Evolutionary conservation across 805 yeast genomes (phyloP).

Genomic region (Millerozyma miso): DNA sequence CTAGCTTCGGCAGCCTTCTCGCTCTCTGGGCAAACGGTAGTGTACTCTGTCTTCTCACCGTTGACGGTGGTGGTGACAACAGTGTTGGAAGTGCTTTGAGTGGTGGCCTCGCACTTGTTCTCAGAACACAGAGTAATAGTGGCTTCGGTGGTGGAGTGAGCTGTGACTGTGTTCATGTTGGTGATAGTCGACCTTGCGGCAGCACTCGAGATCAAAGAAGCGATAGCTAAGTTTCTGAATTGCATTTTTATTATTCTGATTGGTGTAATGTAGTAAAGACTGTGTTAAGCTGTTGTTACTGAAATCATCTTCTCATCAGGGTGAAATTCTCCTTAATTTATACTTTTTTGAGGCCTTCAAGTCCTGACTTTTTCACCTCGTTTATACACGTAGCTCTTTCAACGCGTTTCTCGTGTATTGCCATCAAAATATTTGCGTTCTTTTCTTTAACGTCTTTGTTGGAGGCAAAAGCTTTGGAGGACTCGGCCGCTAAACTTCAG

Average conservation of each 20-base stretch:
- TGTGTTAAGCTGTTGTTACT: conserved; percentile 3
- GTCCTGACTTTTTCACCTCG: not conserved
- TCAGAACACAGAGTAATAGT: conserved; percentile 39
- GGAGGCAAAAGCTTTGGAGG: not conserved
- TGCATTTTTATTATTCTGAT: conserved; percentile 15
- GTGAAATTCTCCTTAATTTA: conserved; percentile 10
- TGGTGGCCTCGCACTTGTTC: conserved; percentile 19
- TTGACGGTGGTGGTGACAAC: conserved; percentile 30
- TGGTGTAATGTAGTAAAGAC: conserved; percentile 4
- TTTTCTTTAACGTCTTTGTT: not conserved
- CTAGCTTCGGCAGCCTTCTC: conserved; percentile 10
- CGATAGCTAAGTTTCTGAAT: conserved; percentile 18
- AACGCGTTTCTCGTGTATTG: not conserved
- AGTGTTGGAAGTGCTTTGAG: conserved; percentile 12
- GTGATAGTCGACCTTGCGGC: conserved; percentile 16
- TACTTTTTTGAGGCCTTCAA: conserved; percentile 5
- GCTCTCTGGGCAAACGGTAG: conserved; percentile 34
- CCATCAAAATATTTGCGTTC: not conserved
- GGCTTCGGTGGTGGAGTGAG: conserved; percentile 24
- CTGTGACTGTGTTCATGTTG: conserved; percentile 22
- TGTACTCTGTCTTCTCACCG: conserved; percentile 31
- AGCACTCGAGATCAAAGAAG: conserved; percentile 21
- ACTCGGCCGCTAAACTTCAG: not conserved
- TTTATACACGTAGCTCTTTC: not conserved
- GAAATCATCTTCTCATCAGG: conserved; percentile 5